A percentile compares a stretch with the other conserved stretches of the same genome.
phyloP scores from a whole-genome alignment of 768 basidiomycete species.

The Rhizopogon rudus region DNA sequence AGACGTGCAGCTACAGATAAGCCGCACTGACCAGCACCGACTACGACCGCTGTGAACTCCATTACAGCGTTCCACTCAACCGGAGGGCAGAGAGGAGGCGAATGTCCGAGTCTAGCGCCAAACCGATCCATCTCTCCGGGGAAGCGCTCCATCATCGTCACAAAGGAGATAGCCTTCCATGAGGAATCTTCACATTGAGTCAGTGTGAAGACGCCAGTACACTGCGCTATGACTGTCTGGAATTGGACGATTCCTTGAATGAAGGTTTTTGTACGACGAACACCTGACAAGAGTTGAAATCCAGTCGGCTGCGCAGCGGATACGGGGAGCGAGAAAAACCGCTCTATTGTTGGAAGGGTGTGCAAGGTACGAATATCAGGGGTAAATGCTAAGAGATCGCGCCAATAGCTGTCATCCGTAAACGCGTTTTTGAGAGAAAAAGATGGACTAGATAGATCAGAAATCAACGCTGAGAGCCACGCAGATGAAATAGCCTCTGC shows the following conservation, averaged over 20 bases:
- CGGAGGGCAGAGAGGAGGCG: background rate
- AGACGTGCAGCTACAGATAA: slow-evolving; percentile 16
- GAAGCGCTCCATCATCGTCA: slow-evolving; percentile 3
- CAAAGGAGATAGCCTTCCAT: slow-evolving; percentile 5
- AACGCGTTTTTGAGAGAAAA: background rate
- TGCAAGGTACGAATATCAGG: slow-evolving; percentile 3
- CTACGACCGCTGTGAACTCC: slow-evolving; percentile 38
- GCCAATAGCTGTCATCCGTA: slow-evolving; percentile 5
- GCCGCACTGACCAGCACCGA: slow-evolving; percentile 33
- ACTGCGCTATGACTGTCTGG: slow-evolving; percentile 1
- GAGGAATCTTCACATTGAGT: background rate
- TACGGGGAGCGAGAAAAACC: slow-evolving; percentile 1
- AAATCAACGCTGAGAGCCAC: background rate
- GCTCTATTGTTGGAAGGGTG: background rate
- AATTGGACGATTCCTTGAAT: slow-evolving; percentile 6
- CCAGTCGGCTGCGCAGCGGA: background rate
- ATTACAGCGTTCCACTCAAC: slow-evolving; percentile 10
- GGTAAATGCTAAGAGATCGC: slow-evolving; percentile 3
- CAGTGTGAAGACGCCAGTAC: slow-evolving; percentile 4
- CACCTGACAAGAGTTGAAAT: background rate
- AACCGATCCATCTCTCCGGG: background rate
- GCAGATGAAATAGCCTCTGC: background rate
- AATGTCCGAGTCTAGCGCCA: background rate
- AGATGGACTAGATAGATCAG: background rate
- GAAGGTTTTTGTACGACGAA: background rate